These are phyloP conservation scores for Quercus rubra DNA, from an alignment of 306 rosid genomes.

Conservation along the genomic window DNA sequence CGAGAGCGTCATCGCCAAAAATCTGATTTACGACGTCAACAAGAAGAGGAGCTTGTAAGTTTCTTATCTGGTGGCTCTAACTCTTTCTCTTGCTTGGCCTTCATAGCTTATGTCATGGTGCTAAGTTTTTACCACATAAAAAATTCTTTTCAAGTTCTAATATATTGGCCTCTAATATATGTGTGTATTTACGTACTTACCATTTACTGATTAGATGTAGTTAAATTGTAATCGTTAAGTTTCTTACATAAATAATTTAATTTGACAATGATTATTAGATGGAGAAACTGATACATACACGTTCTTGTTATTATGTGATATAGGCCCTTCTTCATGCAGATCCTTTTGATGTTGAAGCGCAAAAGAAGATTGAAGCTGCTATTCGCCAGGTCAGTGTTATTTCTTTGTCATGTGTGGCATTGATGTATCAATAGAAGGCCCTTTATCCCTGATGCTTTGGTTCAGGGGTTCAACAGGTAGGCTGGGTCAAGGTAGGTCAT, in stretches of 20 bases:
- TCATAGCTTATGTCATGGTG: neutral
- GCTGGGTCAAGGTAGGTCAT: neutral
- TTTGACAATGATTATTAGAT: neutral
- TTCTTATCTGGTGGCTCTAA: neutral
- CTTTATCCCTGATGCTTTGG: neutral
- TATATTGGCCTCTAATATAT: neutral
- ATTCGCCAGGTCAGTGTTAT: constrained; percentile 69
- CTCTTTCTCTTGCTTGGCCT: constrained; percentile 12
- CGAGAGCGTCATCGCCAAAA: constrained; percentile 56
- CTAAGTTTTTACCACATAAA: neutral
- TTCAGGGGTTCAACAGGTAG: neutral
- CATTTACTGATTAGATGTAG: neutral
- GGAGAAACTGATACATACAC: neutral
- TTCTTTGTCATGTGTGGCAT: neutral
- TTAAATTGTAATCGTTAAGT: neutral
- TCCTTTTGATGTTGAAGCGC: constrained; percentile 97
- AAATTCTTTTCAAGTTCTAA: constrained; percentile 2
- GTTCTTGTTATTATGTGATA: constrained; percentile 15
- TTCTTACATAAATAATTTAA: neutral
- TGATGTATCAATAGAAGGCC: too few relatives aligned
- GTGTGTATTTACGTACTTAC: neutral
- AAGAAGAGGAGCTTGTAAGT: constrained; percentile 87
- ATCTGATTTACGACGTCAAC: constrained; percentile 55
- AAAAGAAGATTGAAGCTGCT: constrained; percentile 96
- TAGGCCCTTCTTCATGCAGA: constrained; percentile 94